These are phyloP conservation scores for Schizosaccharomyces versatilis DNA, from an alignment of 1,139 yeast species.

Conservation along the genomic window DNA sequence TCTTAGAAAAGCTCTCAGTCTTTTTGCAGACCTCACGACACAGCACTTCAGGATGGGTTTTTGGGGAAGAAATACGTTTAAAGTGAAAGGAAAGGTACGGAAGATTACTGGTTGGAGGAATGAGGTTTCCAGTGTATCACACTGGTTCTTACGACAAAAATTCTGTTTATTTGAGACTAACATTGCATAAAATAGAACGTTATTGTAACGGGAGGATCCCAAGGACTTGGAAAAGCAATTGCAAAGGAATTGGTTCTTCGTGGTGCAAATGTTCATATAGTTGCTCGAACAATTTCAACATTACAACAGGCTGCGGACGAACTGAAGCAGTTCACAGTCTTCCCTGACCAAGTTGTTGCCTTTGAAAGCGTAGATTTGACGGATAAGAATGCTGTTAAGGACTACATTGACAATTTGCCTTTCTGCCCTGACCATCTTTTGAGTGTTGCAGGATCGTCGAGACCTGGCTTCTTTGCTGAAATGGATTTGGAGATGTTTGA, in stretches of 20 bases:
- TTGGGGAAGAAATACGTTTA: background rate
- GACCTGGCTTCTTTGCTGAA: slow-evolving; percentile 59
- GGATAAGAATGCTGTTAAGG: slow-evolving; percentile 28
- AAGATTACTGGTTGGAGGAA: background rate
- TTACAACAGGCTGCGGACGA: slow-evolving; percentile 28
- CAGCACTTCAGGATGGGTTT: background rate
- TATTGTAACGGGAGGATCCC: slow-evolving; percentile 84
- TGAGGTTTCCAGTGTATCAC: background rate
- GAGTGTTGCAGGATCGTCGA: slow-evolving; percentile 30
- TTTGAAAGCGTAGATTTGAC: slow-evolving; percentile 50
- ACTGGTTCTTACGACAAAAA: too few relatives aligned
- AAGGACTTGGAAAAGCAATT: slow-evolving; percentile 71
- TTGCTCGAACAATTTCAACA: slow-evolving; percentile 49
- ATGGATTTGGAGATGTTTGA: slow-evolving; percentile 35
- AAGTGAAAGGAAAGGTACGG: background rate
- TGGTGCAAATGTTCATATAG: slow-evolving; percentile 47
- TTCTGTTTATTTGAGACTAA: background rate
- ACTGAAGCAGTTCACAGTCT: slow-evolving; percentile 14
- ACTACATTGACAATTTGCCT: slow-evolving; percentile 21
- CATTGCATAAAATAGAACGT: slow-evolving; percentile 24
- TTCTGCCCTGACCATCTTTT: background rate
- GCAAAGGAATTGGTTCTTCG: slow-evolving; percentile 35
- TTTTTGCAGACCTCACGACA: too few relatives aligned
- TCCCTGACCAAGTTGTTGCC: slow-evolving; percentile 21
- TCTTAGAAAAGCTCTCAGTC: too few relatives aligned